Conservation (phyloP, 345 rosid species). For the Gossypium turneri region DNA sequence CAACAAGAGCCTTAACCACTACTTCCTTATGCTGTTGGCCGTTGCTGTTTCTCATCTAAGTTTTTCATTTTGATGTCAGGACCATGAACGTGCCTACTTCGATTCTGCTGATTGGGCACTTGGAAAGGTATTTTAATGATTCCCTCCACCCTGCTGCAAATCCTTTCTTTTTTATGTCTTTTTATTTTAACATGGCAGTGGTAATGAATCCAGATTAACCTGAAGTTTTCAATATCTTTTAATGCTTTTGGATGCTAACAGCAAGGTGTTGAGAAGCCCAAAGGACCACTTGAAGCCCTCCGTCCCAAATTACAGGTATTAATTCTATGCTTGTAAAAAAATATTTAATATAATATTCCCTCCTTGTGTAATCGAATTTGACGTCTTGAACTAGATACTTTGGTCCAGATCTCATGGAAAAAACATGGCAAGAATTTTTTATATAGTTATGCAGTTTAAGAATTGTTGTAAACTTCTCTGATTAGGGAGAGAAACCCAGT, state of each 20-base stretch:
- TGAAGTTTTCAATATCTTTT: constrained; percentile 17
- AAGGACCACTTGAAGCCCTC: constrained; percentile 99
- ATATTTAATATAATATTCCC: not conserved
- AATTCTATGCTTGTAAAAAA: constrained; percentile 1
- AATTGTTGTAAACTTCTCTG: constrained; percentile 3
- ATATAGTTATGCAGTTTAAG: not conserved
- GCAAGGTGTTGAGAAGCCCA: constrained; percentile 99
- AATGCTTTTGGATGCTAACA: constrained; percentile 33
- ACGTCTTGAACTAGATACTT: not conserved
- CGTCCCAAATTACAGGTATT: constrained; percentile 96
- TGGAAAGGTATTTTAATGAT: constrained; percentile 66
- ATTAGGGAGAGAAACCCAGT: not conserved
- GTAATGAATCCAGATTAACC: not conserved
- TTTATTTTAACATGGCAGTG: constrained; percentile 9
- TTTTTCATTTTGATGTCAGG: constrained; percentile 44
- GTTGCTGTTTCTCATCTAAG: constrained; percentile 6
- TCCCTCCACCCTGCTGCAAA: too few species aligned
- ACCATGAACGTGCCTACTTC: constrained; percentile 95
- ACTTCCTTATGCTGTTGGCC: not conserved
- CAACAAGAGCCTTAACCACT: too few species aligned
- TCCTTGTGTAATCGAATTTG: not conserved
- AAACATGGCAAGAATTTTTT: not conserved
- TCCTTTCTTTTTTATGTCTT: constrained; percentile 4
- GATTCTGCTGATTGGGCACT: constrained; percentile 99
- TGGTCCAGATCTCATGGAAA: not conserved